Evolutionary conservation across 2,329 filamentous ascomycete species (phyloP).

Genomic region (Ophiostoma ulmi): DNA sequence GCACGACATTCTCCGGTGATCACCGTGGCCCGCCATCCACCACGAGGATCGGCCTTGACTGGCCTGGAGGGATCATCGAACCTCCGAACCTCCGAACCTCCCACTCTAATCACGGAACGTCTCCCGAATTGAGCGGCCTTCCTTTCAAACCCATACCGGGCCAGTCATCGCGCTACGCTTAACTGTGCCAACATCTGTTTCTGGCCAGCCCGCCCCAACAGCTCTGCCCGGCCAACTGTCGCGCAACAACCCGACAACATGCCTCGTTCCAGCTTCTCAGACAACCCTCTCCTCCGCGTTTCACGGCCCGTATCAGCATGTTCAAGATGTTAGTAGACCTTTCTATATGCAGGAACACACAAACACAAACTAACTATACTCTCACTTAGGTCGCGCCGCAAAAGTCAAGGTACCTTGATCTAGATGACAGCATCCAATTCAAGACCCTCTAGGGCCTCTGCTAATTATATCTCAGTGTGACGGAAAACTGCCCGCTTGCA

Average conservation of each 20-base stretch:
- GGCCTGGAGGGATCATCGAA: not conserved
- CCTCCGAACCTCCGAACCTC: not conserved
- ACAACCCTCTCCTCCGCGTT: constrained; percentile 61
- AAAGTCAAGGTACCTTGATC: constrained; percentile 71
- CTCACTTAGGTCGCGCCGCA: constrained; percentile 61
- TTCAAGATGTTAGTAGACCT: constrained; percentile 56
- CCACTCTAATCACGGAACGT: not conserved
- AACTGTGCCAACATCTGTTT: not conserved
- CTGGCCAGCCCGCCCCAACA: not conserved
- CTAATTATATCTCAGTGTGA: constrained; percentile 59
- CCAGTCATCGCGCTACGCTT: not conserved
- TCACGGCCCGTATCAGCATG: constrained; percentile 76
- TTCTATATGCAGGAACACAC: not conserved
- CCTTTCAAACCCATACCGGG: not conserved
- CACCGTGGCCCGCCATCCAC: not conserved
- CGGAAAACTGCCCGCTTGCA: constrained; percentile 90
- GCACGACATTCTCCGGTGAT: not conserved
- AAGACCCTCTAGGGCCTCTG: not conserved
- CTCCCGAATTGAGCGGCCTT: not conserved
- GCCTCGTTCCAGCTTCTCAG: constrained; percentile 41
- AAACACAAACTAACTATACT: not conserved
- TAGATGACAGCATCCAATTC: not conserved
- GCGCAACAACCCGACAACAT: constrained; percentile 29
- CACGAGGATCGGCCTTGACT: not conserved
- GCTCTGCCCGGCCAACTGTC: not conserved